Evolutionary conservation across 2,329 filamentous ascomycete genomes (phyloP), one percentile per base, ranked within the genome.

Genomic region (Aspergillus versicolor): DNA sequence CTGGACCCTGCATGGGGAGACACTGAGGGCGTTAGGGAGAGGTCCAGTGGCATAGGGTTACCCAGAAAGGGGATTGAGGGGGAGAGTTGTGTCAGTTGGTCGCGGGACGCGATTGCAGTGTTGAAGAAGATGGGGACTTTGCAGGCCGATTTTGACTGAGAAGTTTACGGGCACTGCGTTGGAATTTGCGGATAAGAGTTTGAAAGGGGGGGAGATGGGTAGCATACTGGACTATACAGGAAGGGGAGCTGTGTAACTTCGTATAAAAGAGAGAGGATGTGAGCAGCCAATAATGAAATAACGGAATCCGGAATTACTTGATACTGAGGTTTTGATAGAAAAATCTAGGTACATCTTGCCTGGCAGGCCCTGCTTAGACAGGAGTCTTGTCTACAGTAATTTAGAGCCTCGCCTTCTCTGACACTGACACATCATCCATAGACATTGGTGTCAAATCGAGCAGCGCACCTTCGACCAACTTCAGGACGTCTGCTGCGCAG

Each of bases 391-490:
- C 2, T 4, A 30, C 9, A n/a, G 34, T 9, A 0, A 7, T n/a
- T 13, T 37, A 37, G 12, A 37, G 34, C 34, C 5, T 37, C 15
- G 34, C 34, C 34, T 37, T 37, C 34, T n/a, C 15, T 6, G 12
- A 37, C 11, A 37, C 32, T 9, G 24, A 30, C 34, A 5, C 12
- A 7, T 13, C 34, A 37, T 37, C 32, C 47, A 49, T 49, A 12
- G 47, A 9, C 7, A 40, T 8, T 1, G 50, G 41, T 11, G 9
- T 27, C 27, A 44, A 24, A 38, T 44, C 50, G 17, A n/a, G 30
- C 40, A 52, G 30, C n/a, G 50, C 50, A 61, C 73, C 61, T 61
- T 81, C 64, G 4, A 54, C n/a, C 15, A 47, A 41, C 7, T 19
- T 5, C 34, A 47, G 5, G 5, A 54, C 43, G 37, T 47, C 44